Base-by-base conservation (phyloP, 768 basidiomycete species). In the Tylopilus subfusipes region DNA sequence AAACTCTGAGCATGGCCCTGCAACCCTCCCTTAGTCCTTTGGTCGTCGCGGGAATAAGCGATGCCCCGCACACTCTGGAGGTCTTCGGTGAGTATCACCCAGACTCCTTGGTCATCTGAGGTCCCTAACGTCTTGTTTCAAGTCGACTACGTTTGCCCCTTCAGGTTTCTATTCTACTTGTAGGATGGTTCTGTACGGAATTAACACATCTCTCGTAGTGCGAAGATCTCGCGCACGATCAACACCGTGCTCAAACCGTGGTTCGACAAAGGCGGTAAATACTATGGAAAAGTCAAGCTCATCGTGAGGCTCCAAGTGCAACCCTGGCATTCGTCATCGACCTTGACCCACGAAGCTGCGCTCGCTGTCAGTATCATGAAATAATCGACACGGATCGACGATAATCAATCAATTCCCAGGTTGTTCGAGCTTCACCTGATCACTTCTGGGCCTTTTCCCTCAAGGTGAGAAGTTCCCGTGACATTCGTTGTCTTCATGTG, bases 111-210 rank as follows among this genome's bases (percentile, higher is more conserved):
- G 42, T 34, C 18, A 11, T 11, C 11, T 31, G 1, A 40, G 21
- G 48, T 25, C 16, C 19, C 45, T 54, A 13, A 53, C 14, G 18
- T 38, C 11, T 14, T 38, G 16, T 53, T 33, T 7, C 1, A 58
- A 91, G 89, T 92, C 73, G 92, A 93, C 70, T 92, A 89, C 68
- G 88, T 91, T 62, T 94, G 91, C 62, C 90, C 90, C 1, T 93
- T 76, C 78, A 90, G 86, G 86, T 85, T 36, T 24, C 18, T 10
- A 12, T 31, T 21, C 1, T 33, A 12, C 11, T 29, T 52, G 18
- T 43, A 5, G 0, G 22, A 8, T 21, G 10, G 3, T 4, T 4
- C 4, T 18, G 11, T 34, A 33, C 4, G 33, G 2, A 2, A 38
- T 47, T 58, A 36, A 68, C 19, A 18, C 6, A 16, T 14, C 27